Percentiles rank a stretch among this genome's conserved stretches.
These are phyloP conservation scores for Saccharomyces hybrid DNA, from an alignment of 1,139 yeast species.

Conservation along the genomic window DNA sequence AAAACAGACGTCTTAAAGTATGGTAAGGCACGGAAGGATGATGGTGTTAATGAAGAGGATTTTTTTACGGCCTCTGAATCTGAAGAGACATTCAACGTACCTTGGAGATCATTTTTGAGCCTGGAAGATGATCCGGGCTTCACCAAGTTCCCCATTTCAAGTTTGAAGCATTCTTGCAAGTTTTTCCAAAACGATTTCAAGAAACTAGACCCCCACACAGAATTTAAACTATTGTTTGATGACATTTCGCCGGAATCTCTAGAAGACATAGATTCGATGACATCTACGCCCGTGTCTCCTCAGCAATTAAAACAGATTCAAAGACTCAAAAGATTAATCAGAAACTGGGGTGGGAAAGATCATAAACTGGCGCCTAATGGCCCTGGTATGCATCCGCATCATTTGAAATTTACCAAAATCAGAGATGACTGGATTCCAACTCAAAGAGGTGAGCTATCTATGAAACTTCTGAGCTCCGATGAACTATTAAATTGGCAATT, in stretches of 20 bases:
- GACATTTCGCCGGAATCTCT: slow-evolving; percentile 60
- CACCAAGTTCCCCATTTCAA: slow-evolving; percentile 40
- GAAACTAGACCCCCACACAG: slow-evolving; percentile 73
- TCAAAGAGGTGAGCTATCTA: slow-evolving; percentile 49
- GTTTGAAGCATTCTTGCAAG: slow-evolving; percentile 36
- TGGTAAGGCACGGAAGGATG: slow-evolving; percentile 7
- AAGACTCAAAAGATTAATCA: slow-evolving; percentile 50
- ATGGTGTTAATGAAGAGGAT: slow-evolving; percentile 23
- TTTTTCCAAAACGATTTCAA: slow-evolving; percentile 40
- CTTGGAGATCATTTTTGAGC: not conserved
- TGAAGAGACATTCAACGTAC: slow-evolving; percentile 12
- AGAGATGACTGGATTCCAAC: slow-evolving; percentile 82
- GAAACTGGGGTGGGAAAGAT: slow-evolving; percentile 83
- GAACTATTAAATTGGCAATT: slow-evolving; percentile 39
- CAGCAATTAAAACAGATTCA: slow-evolving; percentile 60
- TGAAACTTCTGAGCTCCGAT: slow-evolving; percentile 46
- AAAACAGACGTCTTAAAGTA: slow-evolving; percentile 16
- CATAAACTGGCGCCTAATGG: slow-evolving; percentile 46
- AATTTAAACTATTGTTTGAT: slow-evolving; percentile 67
- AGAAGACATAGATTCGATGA: slow-evolving; percentile 61
- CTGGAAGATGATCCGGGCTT: slow-evolving; percentile 13
- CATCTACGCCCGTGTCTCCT: slow-evolving; percentile 50
- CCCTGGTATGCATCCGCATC: slow-evolving; percentile 60
- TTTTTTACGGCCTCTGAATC: slow-evolving; percentile 35
- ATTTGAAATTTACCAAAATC: slow-evolving; percentile 60